Percentiles rank a stretch among this genome's conserved stretches.
phyloP scores from a whole-genome alignment of 305 asterid genomes.

The Lippia alba region DNA sequence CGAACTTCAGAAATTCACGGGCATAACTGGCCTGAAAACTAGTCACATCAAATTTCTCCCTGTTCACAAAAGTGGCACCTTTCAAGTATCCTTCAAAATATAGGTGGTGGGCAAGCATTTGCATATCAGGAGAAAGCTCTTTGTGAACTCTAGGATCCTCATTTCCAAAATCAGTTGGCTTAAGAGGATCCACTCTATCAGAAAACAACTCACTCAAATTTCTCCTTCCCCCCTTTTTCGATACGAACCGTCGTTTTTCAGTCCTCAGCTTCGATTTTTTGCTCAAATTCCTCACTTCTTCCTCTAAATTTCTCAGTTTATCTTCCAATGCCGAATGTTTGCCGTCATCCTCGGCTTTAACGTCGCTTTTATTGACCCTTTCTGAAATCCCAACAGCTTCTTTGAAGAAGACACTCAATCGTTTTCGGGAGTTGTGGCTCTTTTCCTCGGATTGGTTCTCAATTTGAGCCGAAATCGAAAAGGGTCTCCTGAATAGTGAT shows the following conservation, averaged over 20 bases:
- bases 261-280: constrained; percentile 27
- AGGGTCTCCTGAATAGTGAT: constrained; percentile 41
- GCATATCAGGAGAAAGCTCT: constrained; percentile 73
- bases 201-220: constrained; percentile 47
- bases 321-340: constrained; percentile 41
- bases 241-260: constrained; percentile 15
- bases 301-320: constrained; percentile 54
- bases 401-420: constrained; percentile 55
- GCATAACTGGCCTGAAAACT: constrained; percentile 60
- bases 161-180: constrained; percentile 38
- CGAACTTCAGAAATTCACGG: constrained; percentile 59
- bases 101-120: constrained; percentile 52
- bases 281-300: constrained; percentile 46
- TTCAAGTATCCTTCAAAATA: constrained; percentile 59
- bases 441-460: constrained; percentile 25
- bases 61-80: constrained; percentile 55
- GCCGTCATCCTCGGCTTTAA: constrained; percentile 23
- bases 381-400: constrained; percentile 53
- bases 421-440: constrained; percentile 26
- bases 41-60: constrained; percentile 45
- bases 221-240: constrained; percentile 22
- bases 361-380: constrained; percentile 27
- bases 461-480: constrained; percentile 44
- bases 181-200: constrained; percentile 23
- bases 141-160: constrained; percentile 56